These are phyloP conservation scores for Tardiomyces blankii DNA, from an alignment of 1,139 yeast genomes.

Conservation along the genomic window DNA sequence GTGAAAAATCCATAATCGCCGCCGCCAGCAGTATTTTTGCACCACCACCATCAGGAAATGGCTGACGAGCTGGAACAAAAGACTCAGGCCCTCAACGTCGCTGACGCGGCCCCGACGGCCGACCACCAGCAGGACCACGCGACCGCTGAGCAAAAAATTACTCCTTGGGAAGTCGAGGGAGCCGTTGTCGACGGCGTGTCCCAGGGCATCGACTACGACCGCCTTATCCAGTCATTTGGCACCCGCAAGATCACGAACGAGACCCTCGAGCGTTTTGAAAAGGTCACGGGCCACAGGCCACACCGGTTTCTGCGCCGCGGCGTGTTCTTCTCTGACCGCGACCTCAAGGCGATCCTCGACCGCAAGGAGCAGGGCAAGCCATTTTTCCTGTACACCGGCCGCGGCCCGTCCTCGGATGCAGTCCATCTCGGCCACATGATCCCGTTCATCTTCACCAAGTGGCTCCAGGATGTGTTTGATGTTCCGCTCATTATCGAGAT, in stretches of 20 bases:
- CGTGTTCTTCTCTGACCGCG: slow-evolving; percentile 87
- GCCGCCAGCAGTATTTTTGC: too few relatives aligned
- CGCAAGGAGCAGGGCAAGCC: slow-evolving; percentile 91
- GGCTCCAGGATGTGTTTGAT: slow-evolving; percentile 97
- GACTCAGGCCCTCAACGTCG: background rate
- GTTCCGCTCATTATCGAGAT: slow-evolving; percentile 92
- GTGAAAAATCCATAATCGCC: too few relatives aligned
- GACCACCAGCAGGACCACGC: background rate
- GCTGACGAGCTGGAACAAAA: background rate
- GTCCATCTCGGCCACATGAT: slow-evolving; percentile 98
- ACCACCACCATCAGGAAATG: background rate
- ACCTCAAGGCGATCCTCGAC: slow-evolving; percentile 67
- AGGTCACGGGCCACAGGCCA: slow-evolving; percentile 84
- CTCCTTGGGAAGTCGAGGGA: slow-evolving; percentile 99
- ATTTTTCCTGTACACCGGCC: slow-evolving; percentile 91
- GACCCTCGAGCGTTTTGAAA: slow-evolving; percentile 61
- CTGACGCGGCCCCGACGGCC: background rate
- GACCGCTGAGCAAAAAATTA: slow-evolving; percentile 41
- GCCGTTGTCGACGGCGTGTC: slow-evolving; percentile 91
- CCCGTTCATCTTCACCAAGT: slow-evolving; percentile 90
- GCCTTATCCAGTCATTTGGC: slow-evolving; percentile 79
- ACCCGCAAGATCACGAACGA: slow-evolving; percentile 64
- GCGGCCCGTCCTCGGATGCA: slow-evolving; percentile 93
- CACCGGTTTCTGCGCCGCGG: slow-evolving; percentile 90
- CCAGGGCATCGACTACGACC: slow-evolving; percentile 84